Evolutionary conservation across 2,329 filamentous ascomycete species (phyloP).

Genomic region (Aspergillus unguis): DNA sequence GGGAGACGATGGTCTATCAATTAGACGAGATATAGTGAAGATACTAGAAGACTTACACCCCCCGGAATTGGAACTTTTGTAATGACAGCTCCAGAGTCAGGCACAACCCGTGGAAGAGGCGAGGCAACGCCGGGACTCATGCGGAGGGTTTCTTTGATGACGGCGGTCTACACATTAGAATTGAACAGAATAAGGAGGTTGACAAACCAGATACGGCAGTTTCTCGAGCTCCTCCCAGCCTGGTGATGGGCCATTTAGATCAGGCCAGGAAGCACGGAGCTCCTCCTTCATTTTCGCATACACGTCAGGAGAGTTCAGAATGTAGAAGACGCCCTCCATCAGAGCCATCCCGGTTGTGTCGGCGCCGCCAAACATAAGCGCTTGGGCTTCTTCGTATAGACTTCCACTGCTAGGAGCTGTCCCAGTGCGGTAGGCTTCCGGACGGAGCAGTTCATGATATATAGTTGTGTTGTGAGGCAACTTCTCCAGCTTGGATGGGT

Average conservation of each 20-base stretch:
- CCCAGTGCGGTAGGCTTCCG: constrained; percentile 1
- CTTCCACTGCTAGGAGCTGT: constrained; percentile 1
- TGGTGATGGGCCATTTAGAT: background rate
- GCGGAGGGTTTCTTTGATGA: constrained; percentile 6
- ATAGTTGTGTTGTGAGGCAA: constrained; percentile 5
- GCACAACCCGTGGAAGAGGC: constrained; percentile 1
- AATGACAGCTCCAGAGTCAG: background rate
- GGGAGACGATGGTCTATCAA: constrained; percentile 1
- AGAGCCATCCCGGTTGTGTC: constrained; percentile 5
- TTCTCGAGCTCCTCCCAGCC: constrained; percentile 4
- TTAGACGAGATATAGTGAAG: background rate
- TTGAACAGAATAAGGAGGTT: background rate
- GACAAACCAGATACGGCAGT: constrained; percentile 7
- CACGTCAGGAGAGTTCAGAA: background rate
- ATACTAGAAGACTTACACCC: background rate
- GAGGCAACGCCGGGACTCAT: constrained; percentile 7
- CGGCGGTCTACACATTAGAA: background rate
- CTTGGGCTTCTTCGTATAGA: constrained; percentile 7
- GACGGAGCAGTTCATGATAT: constrained; percentile 8
- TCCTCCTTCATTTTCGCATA: background rate
- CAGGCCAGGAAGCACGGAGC: background rate
- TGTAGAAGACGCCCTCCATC: constrained; percentile 6
- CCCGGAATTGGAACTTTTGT: background rate
- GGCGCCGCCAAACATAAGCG: constrained; percentile 6
- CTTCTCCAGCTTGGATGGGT: background rate